These are phyloP conservation scores for Psilocybe cyanescens DNA, from an alignment of 768 basidiomycete species.

Conservation along the genomic window DNA sequence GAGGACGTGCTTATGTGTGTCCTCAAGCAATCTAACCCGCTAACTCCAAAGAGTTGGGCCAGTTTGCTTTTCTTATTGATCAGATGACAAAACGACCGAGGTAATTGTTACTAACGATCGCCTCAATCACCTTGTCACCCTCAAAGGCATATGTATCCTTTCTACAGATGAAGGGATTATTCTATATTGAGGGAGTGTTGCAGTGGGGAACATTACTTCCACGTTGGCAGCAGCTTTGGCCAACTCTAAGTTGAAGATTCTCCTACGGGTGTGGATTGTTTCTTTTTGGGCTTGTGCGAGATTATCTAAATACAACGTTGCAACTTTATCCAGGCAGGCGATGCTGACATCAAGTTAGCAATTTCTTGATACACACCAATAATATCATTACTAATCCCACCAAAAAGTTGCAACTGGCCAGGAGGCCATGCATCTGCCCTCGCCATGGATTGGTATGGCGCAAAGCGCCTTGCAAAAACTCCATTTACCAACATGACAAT, in stretches of 20 bases:
- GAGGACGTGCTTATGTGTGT: too few relatives aligned
- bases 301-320: conserved; percentile 23
- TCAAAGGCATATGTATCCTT: too few relatives aligned
- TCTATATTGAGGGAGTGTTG: too few relatives aligned
- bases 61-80: too few relatives aligned
- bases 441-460: conserved; percentile 52
- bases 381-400: neutral
- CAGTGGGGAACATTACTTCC: conserved; percentile 46
- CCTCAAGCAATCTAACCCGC: too few relatives aligned
- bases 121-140: too few relatives aligned
- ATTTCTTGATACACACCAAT: neutral
- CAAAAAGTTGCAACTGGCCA: conserved; percentile 48
- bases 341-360: conserved; percentile 54
- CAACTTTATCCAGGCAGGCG: conserved; percentile 39
- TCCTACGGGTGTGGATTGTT: conserved; percentile 45
- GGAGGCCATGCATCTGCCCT: conserved; percentile 46
- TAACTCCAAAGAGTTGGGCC: too few relatives aligned
- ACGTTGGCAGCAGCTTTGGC: conserved; percentile 47
- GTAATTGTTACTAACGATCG: too few relatives aligned
- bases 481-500: conserved; percentile 62
- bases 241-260: conserved; percentile 44
- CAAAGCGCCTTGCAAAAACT: conserved; percentile 36
- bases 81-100: too few relatives aligned
- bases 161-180: too few relatives aligned
- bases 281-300: too few relatives aligned